Conservation (phyloP, 441 rosid species). For the Eutrema salsugineum region DNA sequence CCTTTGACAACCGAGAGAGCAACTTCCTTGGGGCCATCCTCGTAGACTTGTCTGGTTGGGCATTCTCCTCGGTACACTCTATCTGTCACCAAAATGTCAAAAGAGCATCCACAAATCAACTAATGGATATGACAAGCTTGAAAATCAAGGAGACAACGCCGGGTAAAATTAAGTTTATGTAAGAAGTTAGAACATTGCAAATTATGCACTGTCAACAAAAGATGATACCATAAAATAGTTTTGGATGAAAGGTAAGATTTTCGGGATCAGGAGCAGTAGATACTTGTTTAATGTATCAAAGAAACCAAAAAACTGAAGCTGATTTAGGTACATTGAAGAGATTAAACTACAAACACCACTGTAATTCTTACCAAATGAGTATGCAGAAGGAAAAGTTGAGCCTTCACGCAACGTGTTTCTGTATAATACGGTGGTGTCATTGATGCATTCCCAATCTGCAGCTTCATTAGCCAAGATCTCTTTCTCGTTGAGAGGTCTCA, state of each 20-base stretch:
- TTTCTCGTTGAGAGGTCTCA: constrained; percentile 93
- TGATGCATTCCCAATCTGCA: constrained; percentile 96
- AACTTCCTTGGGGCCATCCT: constrained; percentile 80
- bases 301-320: not conserved
- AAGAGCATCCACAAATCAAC: constrained; percentile 16
- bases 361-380: constrained; percentile 70
- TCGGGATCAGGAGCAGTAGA: not conserved
- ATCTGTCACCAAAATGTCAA: constrained; percentile 42
- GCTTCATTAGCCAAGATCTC: constrained; percentile 69
- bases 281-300: not conserved
- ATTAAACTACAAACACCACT: not conserved
- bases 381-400: constrained; percentile 86
- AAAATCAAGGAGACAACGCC: not conserved
- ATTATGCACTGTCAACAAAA: not conserved
- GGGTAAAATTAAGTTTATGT: not conserved
- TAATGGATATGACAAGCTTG: not conserved
- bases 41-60: constrained; percentile 71
- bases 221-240: constrained; percentile 35
- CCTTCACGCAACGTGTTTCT: constrained; percentile 93
- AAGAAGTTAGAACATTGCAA: not conserved
- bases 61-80: constrained; percentile 82
- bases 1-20: constrained; percentile 92
- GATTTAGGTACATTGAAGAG: not conserved
- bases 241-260: not conserved
- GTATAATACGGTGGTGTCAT: constrained; percentile 73